Evolutionary conservation across 805 yeast genomes (phyloP).

Genomic region (Wickerhamiella sorbophila): DNA sequence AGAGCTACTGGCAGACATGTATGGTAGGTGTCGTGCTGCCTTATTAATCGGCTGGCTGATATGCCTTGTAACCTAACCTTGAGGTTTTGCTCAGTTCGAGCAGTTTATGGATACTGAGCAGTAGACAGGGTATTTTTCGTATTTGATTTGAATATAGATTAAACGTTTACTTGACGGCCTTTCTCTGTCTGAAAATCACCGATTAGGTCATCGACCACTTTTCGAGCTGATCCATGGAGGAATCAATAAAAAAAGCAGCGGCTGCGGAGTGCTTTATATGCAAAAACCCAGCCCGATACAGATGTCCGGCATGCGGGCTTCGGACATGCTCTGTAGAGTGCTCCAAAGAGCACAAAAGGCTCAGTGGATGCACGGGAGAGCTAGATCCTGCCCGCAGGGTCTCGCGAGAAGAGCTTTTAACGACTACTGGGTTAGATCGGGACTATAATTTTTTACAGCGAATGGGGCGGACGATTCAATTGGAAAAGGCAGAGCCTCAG

Average conservation of each 20-base stretch:
- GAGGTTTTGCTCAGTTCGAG: neutral
- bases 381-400: slow-evolving; percentile 49
- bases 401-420: slow-evolving; percentile 33
- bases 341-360: slow-evolving; percentile 52
- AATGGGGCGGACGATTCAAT: slow-evolving; percentile 44
- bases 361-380: slow-evolving; percentile 49
- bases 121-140: neutral
- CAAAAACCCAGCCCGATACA: slow-evolving; percentile 39
- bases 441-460: slow-evolving; percentile 65
- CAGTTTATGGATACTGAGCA: neutral
- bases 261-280: slow-evolving; percentile 7
- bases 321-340: slow-evolving; percentile 61
- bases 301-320: slow-evolving; percentile 63
- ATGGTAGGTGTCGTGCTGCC: neutral
- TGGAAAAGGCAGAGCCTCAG: slow-evolving; percentile 37
- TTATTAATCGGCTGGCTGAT: no score
- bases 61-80: neutral
- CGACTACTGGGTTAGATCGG: slow-evolving; percentile 41
- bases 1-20: slow-evolving; percentile 32
- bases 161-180: no score
- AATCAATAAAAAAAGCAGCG: neutral
- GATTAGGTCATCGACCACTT: no score
- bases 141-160: no score
- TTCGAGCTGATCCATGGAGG: no score
- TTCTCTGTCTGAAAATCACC: no score